Evolutionary conservation across 768 basidiomycete species (phyloP).

Genomic region (Mycena amicta): DNA sequence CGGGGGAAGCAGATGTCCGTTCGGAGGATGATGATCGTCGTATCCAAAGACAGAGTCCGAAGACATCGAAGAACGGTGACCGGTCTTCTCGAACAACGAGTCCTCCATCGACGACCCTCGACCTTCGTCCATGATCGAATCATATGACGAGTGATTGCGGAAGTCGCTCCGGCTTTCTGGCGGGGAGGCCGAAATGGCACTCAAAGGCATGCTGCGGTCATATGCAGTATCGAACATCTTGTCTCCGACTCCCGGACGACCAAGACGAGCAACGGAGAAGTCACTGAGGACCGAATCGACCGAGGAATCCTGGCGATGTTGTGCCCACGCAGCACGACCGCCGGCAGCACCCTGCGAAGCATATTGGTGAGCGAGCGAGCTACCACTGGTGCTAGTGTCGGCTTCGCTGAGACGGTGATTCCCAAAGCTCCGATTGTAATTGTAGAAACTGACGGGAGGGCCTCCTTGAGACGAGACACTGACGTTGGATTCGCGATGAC

Average conservation of each 20-base stretch:
- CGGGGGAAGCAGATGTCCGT: constrained; percentile 43
- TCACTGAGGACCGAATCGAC: constrained; percentile 70
- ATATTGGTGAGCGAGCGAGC: constrained; percentile 60
- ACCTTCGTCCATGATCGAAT: constrained; percentile 62
- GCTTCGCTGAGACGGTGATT: constrained; percentile 45
- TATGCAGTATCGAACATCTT: constrained; percentile 77
- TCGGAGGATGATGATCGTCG: constrained; percentile 39
- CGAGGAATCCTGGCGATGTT: constrained; percentile 58
- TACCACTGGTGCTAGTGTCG: constrained; percentile 61
- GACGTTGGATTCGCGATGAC: constrained; percentile 63
- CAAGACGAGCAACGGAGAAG: constrained; percentile 56
- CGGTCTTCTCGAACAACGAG: constrained; percentile 67
- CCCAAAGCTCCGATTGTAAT: constrained; percentile 69
- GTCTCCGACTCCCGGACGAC: constrained; percentile 77
- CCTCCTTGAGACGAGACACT: constrained; percentile 51
- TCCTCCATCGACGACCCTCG: constrained; percentile 46
- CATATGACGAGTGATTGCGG: constrained; percentile 53
- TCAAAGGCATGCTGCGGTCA: constrained; percentile 56
- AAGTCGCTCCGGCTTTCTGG: too few species aligned
- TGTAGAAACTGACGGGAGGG: constrained; percentile 75
- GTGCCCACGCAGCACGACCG: constrained; percentile 61
- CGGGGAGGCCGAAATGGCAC: constrained; percentile 70
- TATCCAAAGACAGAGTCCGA: constrained; percentile 67
- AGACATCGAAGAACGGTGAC: constrained; percentile 49
- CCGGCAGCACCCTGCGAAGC: constrained; percentile 55